phyloP scores from a whole-genome alignment of 495 filamentous ascomycete species.

The Hyaloscypha hepaticicola region DNA sequence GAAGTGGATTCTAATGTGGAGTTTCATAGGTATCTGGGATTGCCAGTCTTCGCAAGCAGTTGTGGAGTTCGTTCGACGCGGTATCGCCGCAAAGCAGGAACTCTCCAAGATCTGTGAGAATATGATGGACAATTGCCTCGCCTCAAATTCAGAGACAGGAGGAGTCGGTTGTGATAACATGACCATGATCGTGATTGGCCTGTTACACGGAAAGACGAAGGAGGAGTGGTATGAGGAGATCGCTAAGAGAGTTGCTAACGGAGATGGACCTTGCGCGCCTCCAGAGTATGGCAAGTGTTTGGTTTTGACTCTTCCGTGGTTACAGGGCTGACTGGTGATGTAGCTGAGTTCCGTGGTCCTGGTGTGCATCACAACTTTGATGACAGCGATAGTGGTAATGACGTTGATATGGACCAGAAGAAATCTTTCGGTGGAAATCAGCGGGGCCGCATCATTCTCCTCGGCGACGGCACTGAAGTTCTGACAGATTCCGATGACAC shows the following conservation, averaged over 20 bases:
- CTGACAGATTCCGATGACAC: constrained; percentile 81
- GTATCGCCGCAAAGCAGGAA: constrained; percentile 92
- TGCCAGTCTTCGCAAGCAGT: constrained; percentile 98
- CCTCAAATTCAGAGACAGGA: constrained; percentile 95
- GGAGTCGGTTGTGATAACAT: constrained; percentile 99
- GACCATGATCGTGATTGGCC: constrained; percentile 91
- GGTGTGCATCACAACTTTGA: constrained; percentile 88
- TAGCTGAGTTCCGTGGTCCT: constrained; percentile 95
- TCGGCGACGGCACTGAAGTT: constrained; percentile 91
- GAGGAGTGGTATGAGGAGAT: constrained; percentile 98
- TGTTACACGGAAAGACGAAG: constrained; percentile 87
- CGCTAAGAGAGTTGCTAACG: constrained; percentile 88
- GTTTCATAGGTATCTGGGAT: constrained; percentile 86
- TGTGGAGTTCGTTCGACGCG: constrained; percentile 92
- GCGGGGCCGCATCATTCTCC: constrained; percentile 82
- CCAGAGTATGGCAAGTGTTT: constrained; percentile 93
- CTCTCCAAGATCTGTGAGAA: constrained; percentile 95
- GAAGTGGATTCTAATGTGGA: constrained; percentile 1
- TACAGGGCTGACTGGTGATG: constrained; percentile 36
- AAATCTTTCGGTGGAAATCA: constrained; percentile 35
- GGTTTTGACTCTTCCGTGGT: constrained; percentile 30
- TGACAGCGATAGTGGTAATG: constrained; percentile 90
- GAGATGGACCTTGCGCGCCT: constrained; percentile 97
- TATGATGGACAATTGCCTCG: constrained; percentile 99
- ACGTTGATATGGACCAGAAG: constrained; percentile 69